These are phyloP conservation scores for Rhizopogon salebrosus DNA, from an alignment of 768 basidiomycete species.

Conservation along the genomic window DNA sequence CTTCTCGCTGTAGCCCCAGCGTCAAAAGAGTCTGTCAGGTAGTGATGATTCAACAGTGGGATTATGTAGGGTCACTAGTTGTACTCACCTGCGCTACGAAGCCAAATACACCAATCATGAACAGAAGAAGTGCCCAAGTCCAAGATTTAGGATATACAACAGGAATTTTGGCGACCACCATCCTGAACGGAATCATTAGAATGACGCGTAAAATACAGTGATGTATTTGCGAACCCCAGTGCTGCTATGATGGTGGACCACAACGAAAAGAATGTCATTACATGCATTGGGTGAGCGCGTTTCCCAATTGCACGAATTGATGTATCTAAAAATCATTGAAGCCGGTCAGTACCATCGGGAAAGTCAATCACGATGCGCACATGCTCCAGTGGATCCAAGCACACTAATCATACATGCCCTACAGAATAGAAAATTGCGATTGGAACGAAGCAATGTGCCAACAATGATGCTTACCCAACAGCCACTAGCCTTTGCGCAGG, in stretches of 20 bases:
- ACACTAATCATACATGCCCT: conserved; percentile 66
- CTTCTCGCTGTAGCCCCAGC: conserved; percentile 58
- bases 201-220: not conserved
- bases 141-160: conserved; percentile 15
- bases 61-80: not conserved
- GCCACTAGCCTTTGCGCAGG: conserved; percentile 47
- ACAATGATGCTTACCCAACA: conserved; percentile 38
- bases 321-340: conserved; percentile 30
- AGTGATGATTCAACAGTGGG: not conserved
- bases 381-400: conserved; percentile 59
- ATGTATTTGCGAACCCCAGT: not conserved
- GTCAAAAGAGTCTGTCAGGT: conserved; percentile 47
- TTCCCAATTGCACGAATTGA: conserved; percentile 67
- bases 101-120: conserved; percentile 12
- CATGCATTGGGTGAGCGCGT: conserved; percentile 71
- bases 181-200: conserved; percentile 6
- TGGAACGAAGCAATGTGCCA: not conserved
- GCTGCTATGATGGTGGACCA: conserved; percentile 37
- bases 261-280: conserved; percentile 60
- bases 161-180: conserved; percentile 2
- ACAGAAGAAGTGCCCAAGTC: conserved; percentile 10
- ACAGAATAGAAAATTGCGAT: not conserved
- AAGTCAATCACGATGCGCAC: conserved; percentile 34
- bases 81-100: conserved; percentile 13
- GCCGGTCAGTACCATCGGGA: not conserved